phyloP scores from a whole-genome alignment of 2,329 filamentous ascomycete species.

The Cercospora zeina region DNA sequence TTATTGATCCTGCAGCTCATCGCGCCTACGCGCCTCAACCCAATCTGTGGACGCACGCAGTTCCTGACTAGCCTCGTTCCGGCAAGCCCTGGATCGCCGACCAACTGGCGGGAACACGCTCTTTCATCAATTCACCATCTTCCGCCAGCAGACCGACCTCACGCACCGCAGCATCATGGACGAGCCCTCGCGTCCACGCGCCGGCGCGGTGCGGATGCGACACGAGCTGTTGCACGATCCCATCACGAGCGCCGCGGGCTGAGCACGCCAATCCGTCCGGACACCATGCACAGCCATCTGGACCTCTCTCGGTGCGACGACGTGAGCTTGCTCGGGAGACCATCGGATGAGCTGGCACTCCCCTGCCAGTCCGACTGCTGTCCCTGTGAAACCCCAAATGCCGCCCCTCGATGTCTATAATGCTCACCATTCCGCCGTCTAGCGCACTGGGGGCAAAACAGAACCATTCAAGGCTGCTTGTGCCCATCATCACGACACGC shows the following conservation, averaged over 20 bases:
- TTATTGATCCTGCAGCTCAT: neutral
- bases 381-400: neutral
- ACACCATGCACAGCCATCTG: neutral
- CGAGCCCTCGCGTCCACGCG: no score
- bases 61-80: neutral
- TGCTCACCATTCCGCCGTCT: neutral
- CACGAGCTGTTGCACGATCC: neutral
- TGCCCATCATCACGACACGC: neutral
- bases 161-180: no score
- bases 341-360: neutral
- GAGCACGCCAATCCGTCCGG: no score
- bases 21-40: neutral
- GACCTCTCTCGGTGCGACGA: neutral
- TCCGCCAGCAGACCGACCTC: no score
- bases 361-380: neutral
- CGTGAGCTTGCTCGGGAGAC: neutral
- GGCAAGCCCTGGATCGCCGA: neutral
- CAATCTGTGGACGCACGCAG: neutral
- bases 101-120: neutral
- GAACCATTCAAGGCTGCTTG: neutral
- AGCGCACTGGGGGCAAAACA: neutral
- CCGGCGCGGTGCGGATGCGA: no score
- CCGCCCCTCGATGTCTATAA: neutral
- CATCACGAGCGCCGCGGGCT: neutral
- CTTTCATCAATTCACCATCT: no score